Percentiles rank a stretch among this genome's conserved stretches.
These are phyloP conservation scores for Aegilops umbellulata DNA, from an alignment of 176 grass and related monocot species.

Conservation along the genomic window DNA sequence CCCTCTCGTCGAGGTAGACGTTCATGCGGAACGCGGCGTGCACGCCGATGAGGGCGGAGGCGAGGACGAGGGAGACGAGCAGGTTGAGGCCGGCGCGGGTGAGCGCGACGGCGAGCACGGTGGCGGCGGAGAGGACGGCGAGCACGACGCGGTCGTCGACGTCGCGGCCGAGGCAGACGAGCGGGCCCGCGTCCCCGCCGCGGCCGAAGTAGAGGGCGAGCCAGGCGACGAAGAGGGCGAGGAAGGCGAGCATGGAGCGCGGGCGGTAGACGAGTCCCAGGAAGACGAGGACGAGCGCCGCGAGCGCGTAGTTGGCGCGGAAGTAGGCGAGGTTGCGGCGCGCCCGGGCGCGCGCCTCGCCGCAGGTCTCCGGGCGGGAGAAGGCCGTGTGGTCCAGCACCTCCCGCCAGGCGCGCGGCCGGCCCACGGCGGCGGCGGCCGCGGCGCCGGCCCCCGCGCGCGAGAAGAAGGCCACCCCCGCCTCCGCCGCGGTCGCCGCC, in stretches of 20 bases:
- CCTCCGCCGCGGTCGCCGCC: slow-evolving; percentile 30
- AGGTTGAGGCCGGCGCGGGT: slow-evolving; percentile 81
- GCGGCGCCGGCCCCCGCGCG: slow-evolving; percentile 48
- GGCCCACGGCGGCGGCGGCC: slow-evolving; percentile 43
- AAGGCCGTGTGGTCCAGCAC: slow-evolving; percentile 58
- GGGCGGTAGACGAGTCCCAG: slow-evolving; percentile 72
- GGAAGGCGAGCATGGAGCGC: slow-evolving; percentile 66
- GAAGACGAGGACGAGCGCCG: slow-evolving; percentile 57
- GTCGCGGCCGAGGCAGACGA: slow-evolving; percentile 53
- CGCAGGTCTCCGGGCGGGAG: slow-evolving; percentile 63
- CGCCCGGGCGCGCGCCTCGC: slow-evolving; percentile 53
- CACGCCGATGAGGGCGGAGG: slow-evolving; percentile 44
- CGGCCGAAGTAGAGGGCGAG: slow-evolving; percentile 71
- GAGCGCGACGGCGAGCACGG: slow-evolving; percentile 69
- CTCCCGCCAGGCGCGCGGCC: slow-evolving; percentile 77
- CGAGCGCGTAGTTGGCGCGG: slow-evolving; percentile 84
- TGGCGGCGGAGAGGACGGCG: slow-evolving; percentile 49
- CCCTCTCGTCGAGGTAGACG: slow-evolving; percentile 73
- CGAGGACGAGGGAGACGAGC: slow-evolving; percentile 63
- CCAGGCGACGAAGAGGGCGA: slow-evolving; percentile 71
- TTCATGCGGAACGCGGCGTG: slow-evolving; percentile 76
- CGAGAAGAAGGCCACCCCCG: slow-evolving; percentile 60
- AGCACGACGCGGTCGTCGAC: slow-evolving; percentile 80
- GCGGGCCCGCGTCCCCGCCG: slow-evolving; percentile 36
- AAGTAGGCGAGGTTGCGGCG: slow-evolving; percentile 89